Percentiles rank a stretch among this genome's conserved stretches.
Conservation (phyloP, 1,139 yeast genomes). For the Taiozyma onychis region DNA sequence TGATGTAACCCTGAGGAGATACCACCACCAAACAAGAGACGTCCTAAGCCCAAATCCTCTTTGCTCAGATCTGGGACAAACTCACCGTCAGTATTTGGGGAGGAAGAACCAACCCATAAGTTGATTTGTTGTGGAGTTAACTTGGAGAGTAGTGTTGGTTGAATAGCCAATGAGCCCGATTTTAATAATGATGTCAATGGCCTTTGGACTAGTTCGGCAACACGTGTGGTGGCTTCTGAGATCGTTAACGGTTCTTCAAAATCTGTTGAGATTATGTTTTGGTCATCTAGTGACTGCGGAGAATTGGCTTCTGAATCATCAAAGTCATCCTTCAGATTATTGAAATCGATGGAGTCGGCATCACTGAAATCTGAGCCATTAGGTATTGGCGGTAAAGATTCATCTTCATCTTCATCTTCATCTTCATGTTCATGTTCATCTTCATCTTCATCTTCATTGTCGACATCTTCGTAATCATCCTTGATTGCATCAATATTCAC, state of each 20-base stretch:
- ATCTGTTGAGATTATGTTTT: conserved; percentile 16
- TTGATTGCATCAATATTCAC: conserved; percentile 26
- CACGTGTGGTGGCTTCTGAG: conserved; percentile 30
- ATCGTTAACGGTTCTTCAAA: conserved; percentile 19
- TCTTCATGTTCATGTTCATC: conserved; percentile 15
- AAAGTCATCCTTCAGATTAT: conserved; percentile 46
- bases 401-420: conserved; percentile 16
- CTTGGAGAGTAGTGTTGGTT: conserved; percentile 35
- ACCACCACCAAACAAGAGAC: conserved; percentile 46
- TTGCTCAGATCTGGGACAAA: conserved; percentile 20
- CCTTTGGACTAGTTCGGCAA: conserved; percentile 50
- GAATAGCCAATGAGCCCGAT: conserved; percentile 31
- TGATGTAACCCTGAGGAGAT: conserved; percentile 75
- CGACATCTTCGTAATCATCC: conserved; percentile 32
- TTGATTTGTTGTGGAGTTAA: conserved; percentile 67
- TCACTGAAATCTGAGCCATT: conserved; percentile 12
- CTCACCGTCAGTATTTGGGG: conserved; percentile 13
- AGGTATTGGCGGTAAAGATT: conserved; percentile 4
- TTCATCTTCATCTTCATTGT: conserved; percentile 16
- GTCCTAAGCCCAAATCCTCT: conserved; percentile 41
- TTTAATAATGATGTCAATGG: conserved; percentile 46
- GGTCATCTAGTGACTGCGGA: conserved; percentile 21
- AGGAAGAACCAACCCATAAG: conserved; percentile 57
- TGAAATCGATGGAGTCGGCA: conserved; percentile 38
- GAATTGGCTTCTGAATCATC: conserved; percentile 32